These are phyloP conservation scores for Leccinum solheimii DNA, from an alignment of 1,284 basidiomycete species.

Conservation along the genomic window DNA sequence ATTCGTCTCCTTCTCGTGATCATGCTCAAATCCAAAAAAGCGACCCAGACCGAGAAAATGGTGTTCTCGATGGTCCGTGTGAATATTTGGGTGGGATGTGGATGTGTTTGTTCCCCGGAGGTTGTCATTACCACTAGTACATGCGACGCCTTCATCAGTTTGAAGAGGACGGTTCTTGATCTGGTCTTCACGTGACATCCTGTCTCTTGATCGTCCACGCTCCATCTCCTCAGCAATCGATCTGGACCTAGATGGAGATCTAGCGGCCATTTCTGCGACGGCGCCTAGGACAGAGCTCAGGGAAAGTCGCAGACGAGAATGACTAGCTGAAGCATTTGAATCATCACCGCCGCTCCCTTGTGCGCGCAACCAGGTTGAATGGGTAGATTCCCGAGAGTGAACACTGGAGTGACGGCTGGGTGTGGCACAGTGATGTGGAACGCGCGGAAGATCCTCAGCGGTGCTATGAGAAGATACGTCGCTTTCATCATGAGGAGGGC, in stretches of 20 bases:
- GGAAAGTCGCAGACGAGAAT: conserved; percentile 39
- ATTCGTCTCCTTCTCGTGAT: conserved; percentile 15
- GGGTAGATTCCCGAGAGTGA: conserved; percentile 8
- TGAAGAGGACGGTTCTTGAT: neutral
- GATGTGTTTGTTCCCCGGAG: neutral
- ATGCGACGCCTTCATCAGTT: conserved; percentile 13
- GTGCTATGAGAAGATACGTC: neutral
- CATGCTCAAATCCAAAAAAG: conserved; percentile 24
- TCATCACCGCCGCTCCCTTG: neutral
- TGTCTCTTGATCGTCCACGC: conserved; percentile 26
- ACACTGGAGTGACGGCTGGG: neutral
- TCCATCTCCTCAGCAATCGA: conserved; percentile 18
- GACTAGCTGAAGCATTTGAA: conserved; percentile 12
- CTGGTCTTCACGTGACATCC: conserved; percentile 7
- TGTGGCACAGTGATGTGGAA: neutral
- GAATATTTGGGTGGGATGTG: neutral
- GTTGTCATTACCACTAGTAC: neutral
- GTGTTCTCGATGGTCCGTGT: conserved; percentile 15
- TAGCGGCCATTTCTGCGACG: conserved; percentile 33
- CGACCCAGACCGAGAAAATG: conserved; percentile 25
- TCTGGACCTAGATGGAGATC: conserved; percentile 15
- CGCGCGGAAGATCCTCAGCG: conserved; percentile 24
- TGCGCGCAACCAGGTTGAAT: neutral
- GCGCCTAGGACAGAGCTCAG: conserved; percentile 40
- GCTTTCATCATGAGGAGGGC: neutral